Percentiles rank a stretch among this genome's conserved stretches.
Conservation (phyloP, 1,139 yeast species). For the Magnusiomyces ingens region DNA sequence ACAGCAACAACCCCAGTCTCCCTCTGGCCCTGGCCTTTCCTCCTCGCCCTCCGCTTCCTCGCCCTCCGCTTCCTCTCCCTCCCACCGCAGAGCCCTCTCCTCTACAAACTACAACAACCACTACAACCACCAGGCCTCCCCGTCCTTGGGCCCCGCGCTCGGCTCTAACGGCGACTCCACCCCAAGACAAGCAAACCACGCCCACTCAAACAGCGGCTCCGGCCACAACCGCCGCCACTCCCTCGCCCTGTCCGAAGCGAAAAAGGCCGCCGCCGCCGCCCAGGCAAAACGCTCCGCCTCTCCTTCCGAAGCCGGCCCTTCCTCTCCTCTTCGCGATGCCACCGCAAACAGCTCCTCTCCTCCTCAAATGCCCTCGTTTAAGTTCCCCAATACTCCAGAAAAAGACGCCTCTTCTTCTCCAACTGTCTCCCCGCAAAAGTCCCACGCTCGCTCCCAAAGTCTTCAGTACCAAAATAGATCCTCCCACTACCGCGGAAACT, state of each 20-base stretch:
- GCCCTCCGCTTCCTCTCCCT: constrained; percentile 4
- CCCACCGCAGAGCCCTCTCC: constrained; percentile 34
- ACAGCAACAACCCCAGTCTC: neutral
- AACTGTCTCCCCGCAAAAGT: constrained; percentile 31
- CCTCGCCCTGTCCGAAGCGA: constrained; percentile 89
- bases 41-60: neutral
- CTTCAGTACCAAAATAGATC: constrained; percentile 20
- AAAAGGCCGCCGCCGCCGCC: constrained; percentile 88
- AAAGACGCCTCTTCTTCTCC: constrained; percentile 13
- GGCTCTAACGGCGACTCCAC: neutral
- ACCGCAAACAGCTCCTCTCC: constrained; percentile 18
- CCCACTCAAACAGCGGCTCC: constrained; percentile 21
- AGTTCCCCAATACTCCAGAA: constrained; percentile 47
- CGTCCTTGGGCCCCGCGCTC: constrained; percentile 6
- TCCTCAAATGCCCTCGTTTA: constrained; percentile 32
- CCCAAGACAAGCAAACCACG: neutral
- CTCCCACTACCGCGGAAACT: constrained; percentile 25
- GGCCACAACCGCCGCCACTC: constrained; percentile 94
- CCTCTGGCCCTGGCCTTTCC: too few species aligned
- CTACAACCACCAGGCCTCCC: constrained; percentile 9
- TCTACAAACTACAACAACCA: constrained; percentile 19
- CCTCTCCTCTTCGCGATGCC: constrained; percentile 8
- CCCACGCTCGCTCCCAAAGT: constrained; percentile 21
- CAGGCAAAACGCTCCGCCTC: constrained; percentile 46
- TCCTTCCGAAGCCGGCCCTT: constrained; percentile 8